Evolutionary conservation across 1,284 basidiomycete genomes (phyloP), one percentile per base, ranked within the genome.

Genomic region (Cutaneotrichosporon daszewskae): DNA sequence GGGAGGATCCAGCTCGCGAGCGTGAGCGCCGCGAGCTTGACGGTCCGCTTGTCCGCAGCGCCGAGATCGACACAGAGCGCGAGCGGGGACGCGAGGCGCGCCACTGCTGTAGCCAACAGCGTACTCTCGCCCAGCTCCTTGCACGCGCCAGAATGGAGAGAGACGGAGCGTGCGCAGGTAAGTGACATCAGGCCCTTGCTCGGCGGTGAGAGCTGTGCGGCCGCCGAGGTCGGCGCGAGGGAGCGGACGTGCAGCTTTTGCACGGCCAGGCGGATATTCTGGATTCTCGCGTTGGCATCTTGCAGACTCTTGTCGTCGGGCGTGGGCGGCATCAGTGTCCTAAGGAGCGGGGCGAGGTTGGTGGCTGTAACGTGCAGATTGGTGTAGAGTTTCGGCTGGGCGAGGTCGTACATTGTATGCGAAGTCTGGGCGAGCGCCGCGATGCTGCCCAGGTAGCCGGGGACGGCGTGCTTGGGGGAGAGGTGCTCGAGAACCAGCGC

Each of bases 1-100:
- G 42, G 42, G 23, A 43, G 35, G 31, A 43, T 33, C 17, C 13
- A 37, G 11, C 24, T 24, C 13, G 35, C 42, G 18, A 43, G 31
- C 16, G 28, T 33, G 11, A 37, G 23, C 14, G 28, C 26, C 26
- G 13, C 17, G 9, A 14, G 5, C 12, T 8, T 19, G n/a, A n/a
- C n/a, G 20, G 17, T 25, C 5, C 22, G 26, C 16, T 19, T 28
- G 17, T 23, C 27, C 7, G 23, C 18, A 14, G 22, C 20, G 2
- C 42, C 35, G 11, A 25, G 22, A 31, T 43, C 28, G 35, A 43
- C n/a, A 18, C 42, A 43, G 8, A 43, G 22, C 12, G 16, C 8
- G 2, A n/a, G 12, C n/a, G 42, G 42, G 16, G n/a, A 17, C 4
- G 35, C 35, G 17, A 37, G 42, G 23, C 24, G 35, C 16, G 35